Evolutionary conservation across 2,329 filamentous ascomycete genomes (phyloP).

Genomic region (Lasiodiplodia sp.): DNA sequence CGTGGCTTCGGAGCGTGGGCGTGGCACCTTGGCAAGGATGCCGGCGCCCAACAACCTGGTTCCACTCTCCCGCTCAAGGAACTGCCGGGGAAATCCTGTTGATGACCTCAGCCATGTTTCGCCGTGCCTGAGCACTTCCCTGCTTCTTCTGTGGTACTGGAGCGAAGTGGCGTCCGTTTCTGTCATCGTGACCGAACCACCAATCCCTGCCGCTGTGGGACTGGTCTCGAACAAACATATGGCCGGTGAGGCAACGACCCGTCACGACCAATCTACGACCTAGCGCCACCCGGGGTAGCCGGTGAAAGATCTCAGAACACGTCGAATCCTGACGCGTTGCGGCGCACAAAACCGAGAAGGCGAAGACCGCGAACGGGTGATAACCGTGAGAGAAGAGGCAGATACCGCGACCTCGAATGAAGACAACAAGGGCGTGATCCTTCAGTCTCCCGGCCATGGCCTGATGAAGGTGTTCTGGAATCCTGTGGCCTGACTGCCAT

Average conservation of each 20-base stretch:
- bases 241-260: background rate
- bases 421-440: background rate
- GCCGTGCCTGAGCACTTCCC: background rate
- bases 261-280: background rate
- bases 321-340: background rate
- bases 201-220: background rate
- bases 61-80: background rate
- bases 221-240: background rate
- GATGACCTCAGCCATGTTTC: background rate
- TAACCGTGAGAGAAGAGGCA: conserved; percentile 13
- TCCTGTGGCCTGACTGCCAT: conserved; percentile 23
- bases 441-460: conserved; percentile 12
- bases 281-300: conserved; percentile 12
- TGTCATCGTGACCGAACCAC: background rate
- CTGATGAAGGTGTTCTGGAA: conserved; percentile 24
- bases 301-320: background rate
- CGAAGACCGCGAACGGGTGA: conserved; percentile 12
- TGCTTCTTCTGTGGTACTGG: background rate
- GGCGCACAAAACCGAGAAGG: background rate
- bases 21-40: conserved; percentile 15
- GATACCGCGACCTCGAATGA: background rate
- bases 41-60: conserved; percentile 14
- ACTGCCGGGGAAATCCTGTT: background rate
- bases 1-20: background rate
- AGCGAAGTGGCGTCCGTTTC: background rate